phyloP scores from a whole-genome alignment of 202 grass and related monocot genomes.

The Saccharum hybrid region DNA sequence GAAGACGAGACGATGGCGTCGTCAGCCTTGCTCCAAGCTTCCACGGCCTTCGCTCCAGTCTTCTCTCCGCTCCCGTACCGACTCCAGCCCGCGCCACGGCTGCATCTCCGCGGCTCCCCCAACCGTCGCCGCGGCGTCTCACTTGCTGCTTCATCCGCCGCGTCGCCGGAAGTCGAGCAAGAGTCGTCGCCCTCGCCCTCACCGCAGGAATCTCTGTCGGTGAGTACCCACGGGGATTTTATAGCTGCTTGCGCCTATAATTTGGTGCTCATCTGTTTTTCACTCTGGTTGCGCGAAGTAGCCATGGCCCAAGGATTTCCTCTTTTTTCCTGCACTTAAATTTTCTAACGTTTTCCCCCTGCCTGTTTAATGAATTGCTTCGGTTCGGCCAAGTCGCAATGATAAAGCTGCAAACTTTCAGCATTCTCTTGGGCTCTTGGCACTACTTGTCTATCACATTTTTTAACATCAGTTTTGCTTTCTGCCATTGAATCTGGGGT shows the following conservation, averaged over 20 bases:
- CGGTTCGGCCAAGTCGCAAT: neutral
- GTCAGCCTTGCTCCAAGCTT: constrained; percentile 36
- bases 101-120: neutral
- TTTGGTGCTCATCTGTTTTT: neutral
- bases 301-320: neutral
- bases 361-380: neutral
- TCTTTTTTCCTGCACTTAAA: neutral
- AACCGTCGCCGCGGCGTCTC: constrained; percentile 21
- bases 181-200: constrained; percentile 11
- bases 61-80: neutral
- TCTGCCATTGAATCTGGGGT: neutral
- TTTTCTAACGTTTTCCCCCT: neutral
- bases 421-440: neutral
- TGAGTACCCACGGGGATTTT: constrained; percentile 13
- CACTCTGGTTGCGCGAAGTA: neutral
- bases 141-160: constrained; percentile 42
- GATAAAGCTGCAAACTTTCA: neutral
- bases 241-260: neutral
- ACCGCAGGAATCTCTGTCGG: constrained; percentile 3
- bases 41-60: constrained; percentile 16
- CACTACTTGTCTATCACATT: neutral
- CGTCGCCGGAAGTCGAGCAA: constrained; percentile 47
- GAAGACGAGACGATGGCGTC: constrained; percentile 23
- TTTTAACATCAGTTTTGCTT: neutral
- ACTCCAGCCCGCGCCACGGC: neutral